Evolutionary conservation across 805 yeast genomes (phyloP).

Genomic region (Monosporozyma unispora): DNA sequence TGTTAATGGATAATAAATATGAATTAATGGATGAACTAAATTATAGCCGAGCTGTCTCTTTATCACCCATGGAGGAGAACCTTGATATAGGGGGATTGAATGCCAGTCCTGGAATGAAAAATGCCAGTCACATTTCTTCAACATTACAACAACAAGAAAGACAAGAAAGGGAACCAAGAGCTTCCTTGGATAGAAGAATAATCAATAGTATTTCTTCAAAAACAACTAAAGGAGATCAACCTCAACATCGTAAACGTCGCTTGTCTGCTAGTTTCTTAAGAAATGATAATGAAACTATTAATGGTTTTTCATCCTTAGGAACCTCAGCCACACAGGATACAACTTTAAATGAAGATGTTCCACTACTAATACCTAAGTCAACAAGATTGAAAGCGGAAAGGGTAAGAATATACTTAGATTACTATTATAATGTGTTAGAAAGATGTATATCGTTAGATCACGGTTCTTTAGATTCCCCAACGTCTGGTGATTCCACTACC

Average conservation of each 20-base stretch:
- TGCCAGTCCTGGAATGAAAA: neutral
- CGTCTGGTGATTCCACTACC: neutral
- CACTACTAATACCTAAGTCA: constrained; percentile 6
- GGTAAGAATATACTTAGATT: constrained; percentile 33
- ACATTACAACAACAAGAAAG: neutral
- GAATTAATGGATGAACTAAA: constrained; percentile 29
- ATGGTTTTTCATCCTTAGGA: neutral
- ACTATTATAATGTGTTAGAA: constrained; percentile 42
- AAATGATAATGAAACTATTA: neutral
- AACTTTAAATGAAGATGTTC: neutral
- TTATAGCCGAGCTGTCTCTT: constrained; percentile 9
- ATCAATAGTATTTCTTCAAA: neutral
- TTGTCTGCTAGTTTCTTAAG: neutral
- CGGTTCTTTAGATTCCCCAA: neutral
- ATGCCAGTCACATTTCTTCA: neutral
- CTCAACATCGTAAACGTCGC: neutral
- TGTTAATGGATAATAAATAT: constrained; percentile 21
- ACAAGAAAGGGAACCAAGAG: neutral
- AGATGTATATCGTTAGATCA: constrained; percentile 29
- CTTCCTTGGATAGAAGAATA: neutral
- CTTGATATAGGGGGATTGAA: neutral
- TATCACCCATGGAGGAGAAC: neutral
- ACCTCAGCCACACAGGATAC: neutral
- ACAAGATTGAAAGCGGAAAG: constrained; percentile 25
- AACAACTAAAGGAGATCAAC: neutral